Evolutionary conservation across 768 basidiomycete species (phyloP).

Genomic region (Calocera viscosa): DNA sequence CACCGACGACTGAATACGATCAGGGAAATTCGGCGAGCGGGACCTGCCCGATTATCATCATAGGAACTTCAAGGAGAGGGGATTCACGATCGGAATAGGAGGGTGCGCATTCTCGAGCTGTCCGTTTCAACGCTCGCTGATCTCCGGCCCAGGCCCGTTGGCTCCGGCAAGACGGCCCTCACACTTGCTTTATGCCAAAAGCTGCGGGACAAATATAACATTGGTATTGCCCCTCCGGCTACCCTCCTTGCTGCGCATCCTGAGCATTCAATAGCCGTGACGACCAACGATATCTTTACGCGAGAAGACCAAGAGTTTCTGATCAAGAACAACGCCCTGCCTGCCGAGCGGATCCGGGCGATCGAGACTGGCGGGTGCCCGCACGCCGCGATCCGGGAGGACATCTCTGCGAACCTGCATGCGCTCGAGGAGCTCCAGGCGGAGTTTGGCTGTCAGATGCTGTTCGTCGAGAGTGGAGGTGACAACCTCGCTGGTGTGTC

Average conservation of each 20-base stretch:
- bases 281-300: conserved; percentile 99
- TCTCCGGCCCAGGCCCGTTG: conserved; percentile 64
- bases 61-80: conserved; percentile 82
- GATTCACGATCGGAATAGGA: conserved; percentile 96
- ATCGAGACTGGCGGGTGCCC: conserved; percentile 98
- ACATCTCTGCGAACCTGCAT: conserved; percentile 93
- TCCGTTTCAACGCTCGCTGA: neutral
- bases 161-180: conserved; percentile 92
- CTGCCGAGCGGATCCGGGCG: conserved; percentile 72
- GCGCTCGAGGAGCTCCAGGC: conserved; percentile 90
- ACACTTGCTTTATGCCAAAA: conserved; percentile 78
- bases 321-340: conserved; percentile 81
- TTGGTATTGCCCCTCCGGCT: conserved; percentile 44
- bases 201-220: conserved; percentile 74
- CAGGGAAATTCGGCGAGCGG: conserved; percentile 84
- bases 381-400: conserved; percentile 95
- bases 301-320: conserved; percentile 96
- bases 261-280: conserved; percentile 49
- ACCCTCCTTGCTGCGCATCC: neutral
- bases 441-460: conserved; percentile 75
- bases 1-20: neutral
- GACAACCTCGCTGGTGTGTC: conserved; percentile 68
- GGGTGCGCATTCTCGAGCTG: conserved; percentile 44
- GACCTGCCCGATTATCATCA: conserved; percentile 79
- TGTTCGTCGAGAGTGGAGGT: conserved; percentile 92